Evolutionary conservation across 2,329 filamentous ascomycete genomes (phyloP), one percentile per base, ranked within the genome.

Genomic region (Pezizomycotina sp.): DNA sequence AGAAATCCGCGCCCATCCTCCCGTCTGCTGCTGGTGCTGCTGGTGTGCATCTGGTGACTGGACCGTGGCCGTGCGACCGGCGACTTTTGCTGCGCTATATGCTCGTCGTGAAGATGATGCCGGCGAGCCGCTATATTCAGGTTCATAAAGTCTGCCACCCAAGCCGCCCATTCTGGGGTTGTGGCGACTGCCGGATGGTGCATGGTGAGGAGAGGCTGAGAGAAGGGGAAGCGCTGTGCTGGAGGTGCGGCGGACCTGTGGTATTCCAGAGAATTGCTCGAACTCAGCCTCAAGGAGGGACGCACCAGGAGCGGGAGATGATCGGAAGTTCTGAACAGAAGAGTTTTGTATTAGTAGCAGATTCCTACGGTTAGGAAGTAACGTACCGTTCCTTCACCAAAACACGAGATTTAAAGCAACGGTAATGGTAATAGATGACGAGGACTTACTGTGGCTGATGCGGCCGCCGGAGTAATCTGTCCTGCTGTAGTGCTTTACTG

Each of bases 401-500:
- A 7, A 24, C 22, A 24, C 12, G 22, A 8, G 12, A 8, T 24
- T 12, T 7, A 24, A 24, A 24, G 12, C 22, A 8, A 24, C 22
- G 12, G 7, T 34, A n/a, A n/a, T n/a, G n/a, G n/a, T n/a, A n/a
- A 5, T 14, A 16, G 21, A 29, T 5, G 32, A 19, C 18, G 31
- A 45, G 21, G 27, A 44, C 58, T 44, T 56, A 73, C 72, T 56
- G 74, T 67, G 31, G 62, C 57, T 27, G 66, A 62, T 34, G 65
- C 59, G 36, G 66, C 62, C 42, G 66, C 64, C 6, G 64, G 60
- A 22, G 63, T 57, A 78, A 51, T 33, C 75, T 72, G 56, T 83
- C 78, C 55, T 81, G 78, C 53, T 83, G 77, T 31, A 77, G 62
- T 6, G 73, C 73, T 36, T 74, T 65, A 53, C 83, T 45, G 69